Conservation (phyloP, 768 basidiomycete species). For the Kwoniella botswanensis region DNA sequence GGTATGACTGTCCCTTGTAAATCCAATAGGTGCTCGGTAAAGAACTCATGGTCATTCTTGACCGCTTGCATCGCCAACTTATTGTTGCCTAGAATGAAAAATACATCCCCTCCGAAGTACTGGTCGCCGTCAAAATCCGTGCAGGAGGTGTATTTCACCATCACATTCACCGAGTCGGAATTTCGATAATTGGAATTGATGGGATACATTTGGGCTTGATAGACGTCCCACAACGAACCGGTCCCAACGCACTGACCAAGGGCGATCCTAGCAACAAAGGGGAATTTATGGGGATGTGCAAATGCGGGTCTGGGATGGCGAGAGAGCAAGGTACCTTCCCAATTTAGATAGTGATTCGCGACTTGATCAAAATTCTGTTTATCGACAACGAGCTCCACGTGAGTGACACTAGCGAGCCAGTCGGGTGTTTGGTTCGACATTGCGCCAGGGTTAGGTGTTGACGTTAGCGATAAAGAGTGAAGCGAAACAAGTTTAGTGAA, state of each 20-base stretch:
- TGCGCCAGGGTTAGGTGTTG: too few species aligned
- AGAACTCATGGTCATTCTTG: background rate
- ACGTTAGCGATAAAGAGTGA: too few species aligned
- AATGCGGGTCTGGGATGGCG: too few species aligned
- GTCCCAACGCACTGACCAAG: background rate
- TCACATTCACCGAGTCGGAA: background rate
- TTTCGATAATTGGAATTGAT: background rate
- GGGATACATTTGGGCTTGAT: background rate
- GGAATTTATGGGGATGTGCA: too few species aligned
- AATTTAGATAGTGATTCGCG: too few species aligned
- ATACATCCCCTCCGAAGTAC: background rate
- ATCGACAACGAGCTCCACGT: too few species aligned
- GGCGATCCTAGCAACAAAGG: background rate
- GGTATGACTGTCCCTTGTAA: background rate
- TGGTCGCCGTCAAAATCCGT: background rate
- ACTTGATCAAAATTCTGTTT: too few species aligned
- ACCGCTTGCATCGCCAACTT: background rate
- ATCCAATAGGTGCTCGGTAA: background rate
- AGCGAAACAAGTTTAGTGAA: too few species aligned
- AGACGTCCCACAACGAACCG: background rate
- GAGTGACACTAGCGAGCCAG: too few species aligned
- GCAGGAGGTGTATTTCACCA: background rate
- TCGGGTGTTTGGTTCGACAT: too few species aligned
- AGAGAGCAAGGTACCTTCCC: too few species aligned
- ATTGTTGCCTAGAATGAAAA: background rate